These are phyloP conservation scores for Debaryomyces fabryi DNA, from an alignment of 1,139 yeast species.

Conservation along the genomic window DNA sequence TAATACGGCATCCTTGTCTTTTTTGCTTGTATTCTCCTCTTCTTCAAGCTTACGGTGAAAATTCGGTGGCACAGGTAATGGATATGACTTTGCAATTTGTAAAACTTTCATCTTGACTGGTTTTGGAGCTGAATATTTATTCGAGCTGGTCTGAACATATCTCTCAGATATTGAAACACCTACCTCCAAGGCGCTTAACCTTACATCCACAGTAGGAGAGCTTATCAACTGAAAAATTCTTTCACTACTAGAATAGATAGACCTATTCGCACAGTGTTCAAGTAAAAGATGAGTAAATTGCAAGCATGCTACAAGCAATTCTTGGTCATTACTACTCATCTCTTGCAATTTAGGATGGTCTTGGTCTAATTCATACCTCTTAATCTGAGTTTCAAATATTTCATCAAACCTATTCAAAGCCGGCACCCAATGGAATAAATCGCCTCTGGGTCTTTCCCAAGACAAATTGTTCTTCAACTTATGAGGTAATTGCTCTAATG, in stretches of 20 bases:
- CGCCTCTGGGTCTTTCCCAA: constrained; percentile 76
- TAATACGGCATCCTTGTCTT: constrained; percentile 28
- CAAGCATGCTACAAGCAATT: constrained; percentile 53
- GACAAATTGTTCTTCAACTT: constrained; percentile 29
- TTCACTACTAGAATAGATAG: constrained; percentile 68
- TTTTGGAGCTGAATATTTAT: constrained; percentile 47
- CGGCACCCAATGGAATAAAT: constrained; percentile 75
- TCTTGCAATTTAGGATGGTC: constrained; percentile 49
- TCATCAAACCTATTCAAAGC: constrained; percentile 76
- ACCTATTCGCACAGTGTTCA: constrained; percentile 70
- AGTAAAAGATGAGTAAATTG: constrained; percentile 65
- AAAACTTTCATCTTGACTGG: constrained; percentile 48
- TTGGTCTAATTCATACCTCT: constrained; percentile 55
- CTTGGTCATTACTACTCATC: constrained; percentile 49
- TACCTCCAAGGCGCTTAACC: constrained; percentile 66
- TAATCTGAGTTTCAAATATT: constrained; percentile 56
- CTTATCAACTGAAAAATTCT: constrained; percentile 62
- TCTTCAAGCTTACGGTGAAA: constrained; percentile 23
- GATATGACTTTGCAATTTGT: constrained; percentile 56
- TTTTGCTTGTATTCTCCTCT: constrained; percentile 13
- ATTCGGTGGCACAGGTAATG: constrained; percentile 50
- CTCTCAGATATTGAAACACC: constrained; percentile 63
- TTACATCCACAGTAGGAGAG: constrained; percentile 61
- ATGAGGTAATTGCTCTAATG: constrained; percentile 34
- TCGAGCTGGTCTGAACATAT: constrained; percentile 46